phyloP scores from a whole-genome alignment of 2,329 filamentous ascomycete genomes.

The Rutstroemia sp. region DNA sequence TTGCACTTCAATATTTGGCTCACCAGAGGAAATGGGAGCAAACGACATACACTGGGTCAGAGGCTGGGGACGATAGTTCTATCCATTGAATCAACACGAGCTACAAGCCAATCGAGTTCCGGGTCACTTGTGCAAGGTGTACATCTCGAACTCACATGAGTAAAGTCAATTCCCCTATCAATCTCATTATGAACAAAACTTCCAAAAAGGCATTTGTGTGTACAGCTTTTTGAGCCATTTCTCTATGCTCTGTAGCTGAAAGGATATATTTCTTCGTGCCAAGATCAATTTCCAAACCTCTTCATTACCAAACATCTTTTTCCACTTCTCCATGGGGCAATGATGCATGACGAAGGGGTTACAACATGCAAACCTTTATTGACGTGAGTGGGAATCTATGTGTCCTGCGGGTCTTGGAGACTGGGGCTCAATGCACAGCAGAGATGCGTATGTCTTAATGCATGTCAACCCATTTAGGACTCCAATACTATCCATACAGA shows the following conservation, averaged over 20 bases:
- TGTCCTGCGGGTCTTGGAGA: too few relatives aligned
- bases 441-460: too few relatives aligned
- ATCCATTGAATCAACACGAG: constrained; percentile 21
- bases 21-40: constrained; percentile 14
- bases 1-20: constrained; percentile 23
- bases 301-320: constrained; percentile 61
- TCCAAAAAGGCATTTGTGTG: constrained; percentile 40
- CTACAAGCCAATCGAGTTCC: constrained; percentile 13
- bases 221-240: constrained; percentile 38
- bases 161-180: neutral
- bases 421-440: too few relatives aligned
- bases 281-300: constrained; percentile 35
- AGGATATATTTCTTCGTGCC: constrained; percentile 41
- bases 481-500: too few relatives aligned
- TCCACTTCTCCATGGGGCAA: constrained; percentile 40
- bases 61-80: constrained; percentile 22
- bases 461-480: too few relatives aligned
- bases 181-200: constrained; percentile 8
- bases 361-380: constrained; percentile 13
- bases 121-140: neutral
- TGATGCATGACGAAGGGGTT: constrained; percentile 57
- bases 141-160: neutral
- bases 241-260: constrained; percentile 39
- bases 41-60: constrained; percentile 16
- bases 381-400: too few relatives aligned